Evolutionary conservation across 2,329 filamentous ascomycete species (phyloP).

Genomic region (Aspergillus sp.): DNA sequence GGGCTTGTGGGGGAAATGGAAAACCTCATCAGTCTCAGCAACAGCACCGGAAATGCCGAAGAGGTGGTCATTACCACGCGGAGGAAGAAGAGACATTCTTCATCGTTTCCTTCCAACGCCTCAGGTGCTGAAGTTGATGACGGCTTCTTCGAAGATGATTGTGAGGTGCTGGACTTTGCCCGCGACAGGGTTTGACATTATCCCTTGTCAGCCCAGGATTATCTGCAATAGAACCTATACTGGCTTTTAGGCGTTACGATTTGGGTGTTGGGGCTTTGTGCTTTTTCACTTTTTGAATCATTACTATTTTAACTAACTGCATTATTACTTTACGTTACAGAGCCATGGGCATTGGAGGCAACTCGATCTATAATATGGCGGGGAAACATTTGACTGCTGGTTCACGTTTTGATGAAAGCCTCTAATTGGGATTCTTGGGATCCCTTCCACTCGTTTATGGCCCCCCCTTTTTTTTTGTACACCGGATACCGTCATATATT

Average conservation of each 20-base stretch:
- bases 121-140: constrained; percentile 51
- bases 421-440: too few relatives aligned
- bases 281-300: background rate
- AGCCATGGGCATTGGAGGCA: too few relatives aligned
- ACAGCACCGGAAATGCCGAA: constrained; percentile 58
- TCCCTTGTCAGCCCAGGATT: background rate
- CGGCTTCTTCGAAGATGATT: constrained; percentile 87
- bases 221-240: background rate
- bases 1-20: constrained; percentile 41
- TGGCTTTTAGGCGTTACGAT: constrained; percentile 1
- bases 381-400: too few relatives aligned
- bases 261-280: background rate
- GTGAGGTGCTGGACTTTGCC: constrained; percentile 85
- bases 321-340: too few relatives aligned
- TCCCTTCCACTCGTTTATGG: too few relatives aligned
- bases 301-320: too few relatives aligned
- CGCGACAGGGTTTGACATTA: constrained; percentile 45
- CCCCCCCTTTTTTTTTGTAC: too few relatives aligned
- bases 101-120: constrained; percentile 27
- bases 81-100: constrained; percentile 53
- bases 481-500: too few relatives aligned
- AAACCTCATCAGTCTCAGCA: constrained; percentile 46
- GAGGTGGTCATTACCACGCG: constrained; percentile 80
- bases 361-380: too few relatives aligned
- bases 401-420: too few relatives aligned